Conservation (phyloP, 2,329 filamentous ascomycete species). For the Onygena corvina region DNA sequence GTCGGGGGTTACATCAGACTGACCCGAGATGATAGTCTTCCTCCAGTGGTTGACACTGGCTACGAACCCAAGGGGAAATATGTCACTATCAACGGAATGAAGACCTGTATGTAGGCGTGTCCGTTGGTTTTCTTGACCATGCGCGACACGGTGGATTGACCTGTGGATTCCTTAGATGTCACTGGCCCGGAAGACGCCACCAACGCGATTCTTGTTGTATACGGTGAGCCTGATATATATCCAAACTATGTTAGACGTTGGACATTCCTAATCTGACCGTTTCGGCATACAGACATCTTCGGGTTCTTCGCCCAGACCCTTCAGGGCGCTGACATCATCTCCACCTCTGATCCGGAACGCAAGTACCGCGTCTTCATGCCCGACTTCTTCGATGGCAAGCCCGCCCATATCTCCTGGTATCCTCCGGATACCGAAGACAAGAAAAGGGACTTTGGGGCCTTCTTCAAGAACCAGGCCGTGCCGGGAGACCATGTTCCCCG, state of each 20-base stretch:
- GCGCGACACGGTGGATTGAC: too few relatives aligned
- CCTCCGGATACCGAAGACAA: conserved; percentile 50
- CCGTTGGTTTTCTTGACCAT: neutral
- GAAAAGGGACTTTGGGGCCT: conserved; percentile 46
- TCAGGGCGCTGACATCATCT: conserved; percentile 52
- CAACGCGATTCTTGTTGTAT: conserved; percentile 47
- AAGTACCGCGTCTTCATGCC: conserved; percentile 83
- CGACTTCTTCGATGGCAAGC: conserved; percentile 75
- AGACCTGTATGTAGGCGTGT: conserved; percentile 40
- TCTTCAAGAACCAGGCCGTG: conserved; percentile 46
- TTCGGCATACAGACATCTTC: conserved; percentile 43
- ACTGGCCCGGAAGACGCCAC: conserved; percentile 46
- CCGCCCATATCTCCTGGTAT: conserved; percentile 51
- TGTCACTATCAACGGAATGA: conserved; percentile 48
- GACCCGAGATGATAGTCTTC: conserved; percentile 24
- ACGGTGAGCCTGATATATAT: conserved; percentile 23
- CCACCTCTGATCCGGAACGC: conserved; percentile 49
- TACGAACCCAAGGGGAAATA: conserved; percentile 49
- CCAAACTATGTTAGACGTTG: neutral
- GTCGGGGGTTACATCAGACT: neutral
- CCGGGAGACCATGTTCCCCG: conserved; percentile 47
- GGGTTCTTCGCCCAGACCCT: conserved; percentile 52
- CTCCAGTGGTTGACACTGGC: conserved; percentile 31
- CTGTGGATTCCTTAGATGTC: conserved; percentile 34
- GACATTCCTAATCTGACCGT: neutral